Evolutionary conservation across 306 rosid species (phyloP).

Genomic region (Hylodesmum podocarpum): DNA sequence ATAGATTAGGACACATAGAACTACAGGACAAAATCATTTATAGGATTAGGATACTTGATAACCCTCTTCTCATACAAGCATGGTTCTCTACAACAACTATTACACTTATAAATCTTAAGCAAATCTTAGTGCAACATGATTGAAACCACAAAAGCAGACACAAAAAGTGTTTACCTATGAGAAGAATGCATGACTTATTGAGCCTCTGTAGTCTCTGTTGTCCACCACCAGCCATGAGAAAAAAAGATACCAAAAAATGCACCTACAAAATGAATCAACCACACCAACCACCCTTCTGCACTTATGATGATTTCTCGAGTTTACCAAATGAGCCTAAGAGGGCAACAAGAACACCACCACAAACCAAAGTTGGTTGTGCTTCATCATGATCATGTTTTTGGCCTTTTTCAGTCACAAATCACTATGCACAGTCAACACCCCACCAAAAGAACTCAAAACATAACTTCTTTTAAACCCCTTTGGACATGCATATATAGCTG

Average conservation of each 20-base stretch:
- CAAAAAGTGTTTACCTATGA: conserved; percentile 54
- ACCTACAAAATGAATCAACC: background rate
- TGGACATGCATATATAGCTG: conserved; percentile 32
- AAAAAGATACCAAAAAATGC: background rate
- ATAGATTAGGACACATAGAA: background rate
- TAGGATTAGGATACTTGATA: background rate
- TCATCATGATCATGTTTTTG: conserved; percentile 25
- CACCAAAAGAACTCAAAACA: conserved; percentile 7
- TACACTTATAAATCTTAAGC: background rate
- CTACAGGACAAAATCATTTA: background rate
- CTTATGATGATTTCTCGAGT: too few species aligned
- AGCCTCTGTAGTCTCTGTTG: conserved; percentile 42
- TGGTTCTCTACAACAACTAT: background rate
- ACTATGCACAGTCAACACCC: background rate
- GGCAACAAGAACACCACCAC: background rate
- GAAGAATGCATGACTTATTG: conserved; percentile 76
- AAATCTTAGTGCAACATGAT: background rate
- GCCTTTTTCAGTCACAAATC: background rate
- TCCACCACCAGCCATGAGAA: conserved; percentile 54
- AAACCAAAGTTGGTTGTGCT: conserved; percentile 11
- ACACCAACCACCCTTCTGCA: conserved; percentile 17
- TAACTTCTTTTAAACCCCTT: background rate
- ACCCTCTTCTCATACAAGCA: background rate
- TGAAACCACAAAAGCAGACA: background rate
- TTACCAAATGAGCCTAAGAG: conserved; percentile 14